Conservation (phyloP, 1,284 basidiomycete species). For the Cystobasidium sp. region DNA sequence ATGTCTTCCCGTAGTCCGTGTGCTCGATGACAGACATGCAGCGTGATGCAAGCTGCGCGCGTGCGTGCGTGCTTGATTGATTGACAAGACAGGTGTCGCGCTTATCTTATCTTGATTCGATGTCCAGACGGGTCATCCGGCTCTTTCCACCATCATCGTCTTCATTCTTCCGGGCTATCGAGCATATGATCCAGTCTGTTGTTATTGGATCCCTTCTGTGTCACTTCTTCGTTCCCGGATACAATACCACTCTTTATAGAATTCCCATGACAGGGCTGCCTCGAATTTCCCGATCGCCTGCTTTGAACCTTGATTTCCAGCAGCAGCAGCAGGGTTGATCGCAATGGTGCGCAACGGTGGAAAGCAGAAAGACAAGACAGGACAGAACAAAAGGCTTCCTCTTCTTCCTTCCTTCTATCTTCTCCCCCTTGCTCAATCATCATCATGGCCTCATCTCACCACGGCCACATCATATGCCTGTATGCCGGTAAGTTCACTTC, state of each 20-base stretch:
- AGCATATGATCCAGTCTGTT: too few relatives aligned
- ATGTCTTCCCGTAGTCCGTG: too few relatives aligned
- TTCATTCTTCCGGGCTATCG: too few relatives aligned
- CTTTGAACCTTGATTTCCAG: neutral
- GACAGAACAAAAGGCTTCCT: neutral
- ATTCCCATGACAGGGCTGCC: too few relatives aligned
- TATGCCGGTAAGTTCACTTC: conserved; percentile 30
- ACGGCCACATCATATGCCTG: conserved; percentile 40
- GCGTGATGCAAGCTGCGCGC: too few relatives aligned
- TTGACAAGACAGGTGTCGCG: neutral
- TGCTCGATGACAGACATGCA: too few relatives aligned
- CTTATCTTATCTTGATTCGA: neutral
- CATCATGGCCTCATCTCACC: conserved; percentile 11
- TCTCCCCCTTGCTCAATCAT: neutral
- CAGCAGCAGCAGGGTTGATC: neutral
- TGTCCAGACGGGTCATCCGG: neutral
- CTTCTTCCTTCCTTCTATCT: neutral
- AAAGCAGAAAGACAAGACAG: neutral
- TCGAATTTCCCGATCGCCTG: neutral
- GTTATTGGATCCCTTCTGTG: too few relatives aligned
- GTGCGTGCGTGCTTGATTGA: neutral
- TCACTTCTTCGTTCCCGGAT: neutral
- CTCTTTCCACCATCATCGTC: neutral
- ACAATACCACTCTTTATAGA: neutral
- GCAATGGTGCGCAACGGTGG: neutral